Base-by-base conservation (phyloP, 345 rosid genomes). In the Firmiana major region DNA sequence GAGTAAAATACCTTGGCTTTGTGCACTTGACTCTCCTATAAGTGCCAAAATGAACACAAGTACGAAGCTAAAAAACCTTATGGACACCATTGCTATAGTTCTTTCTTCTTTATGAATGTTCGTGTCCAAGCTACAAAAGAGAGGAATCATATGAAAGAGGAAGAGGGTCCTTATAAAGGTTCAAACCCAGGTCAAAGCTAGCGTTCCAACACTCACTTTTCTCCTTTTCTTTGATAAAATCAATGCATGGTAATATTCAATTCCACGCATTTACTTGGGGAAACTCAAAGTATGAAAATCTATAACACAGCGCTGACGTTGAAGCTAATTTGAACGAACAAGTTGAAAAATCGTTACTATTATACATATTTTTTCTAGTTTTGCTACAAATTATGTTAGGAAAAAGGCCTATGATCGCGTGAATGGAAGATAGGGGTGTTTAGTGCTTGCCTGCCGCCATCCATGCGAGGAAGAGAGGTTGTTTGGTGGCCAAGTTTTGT, bases 381-480 rank as follows among this genome's bases (percentile, higher is more conserved):
- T 76, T 48, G 77, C 31, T 36, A 26, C 75, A 75, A 13, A 49
- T 16, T 7, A 46, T 76, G 79, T 62, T 62, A 51, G 77, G 73
- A 75, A 80, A 74, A 77, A 63, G 71, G 79, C 22, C 4, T 77
- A 62, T 76, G 86, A 81, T 78, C 75, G 87, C 85, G 86, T 87
- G 90, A 79, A 80, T 75, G 77, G 88, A 87, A 89, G 87, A 85
- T 85, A 74, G 38, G 72, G 46, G 75, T 84, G 88, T 77, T 79
- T 82, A 78, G 85, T 63, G 81, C 84, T 73, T 83, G 89, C 87
- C 90, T 83, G 86, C 90, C 86, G 86, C 88, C 92, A 87, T 83
- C 85, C 88, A 89, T 71, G 85, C 89, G 68, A 81, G 84, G 82
- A 82, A 83, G 84, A 75, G 75, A 66, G 21, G 54, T 62, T 81